Percentiles rank a stretch among this genome's conserved stretches.
Conservation (phyloP, 176 grass and related monocot species). For the Carex scoparia region DNA sequence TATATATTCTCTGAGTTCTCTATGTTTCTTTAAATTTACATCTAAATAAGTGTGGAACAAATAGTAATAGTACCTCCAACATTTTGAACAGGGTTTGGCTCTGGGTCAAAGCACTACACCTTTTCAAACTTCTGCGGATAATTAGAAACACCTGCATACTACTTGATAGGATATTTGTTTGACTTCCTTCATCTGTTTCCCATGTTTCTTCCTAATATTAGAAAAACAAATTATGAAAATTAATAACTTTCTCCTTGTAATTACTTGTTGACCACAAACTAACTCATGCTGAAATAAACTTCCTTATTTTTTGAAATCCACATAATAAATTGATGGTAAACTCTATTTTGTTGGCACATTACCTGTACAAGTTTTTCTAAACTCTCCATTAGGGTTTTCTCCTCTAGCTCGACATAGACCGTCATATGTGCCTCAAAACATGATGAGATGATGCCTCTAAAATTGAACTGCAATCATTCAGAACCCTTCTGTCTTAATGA, state of each 20-base stretch:
- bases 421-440: conserved; percentile 92
- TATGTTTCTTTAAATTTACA: conserved; percentile 12
- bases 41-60: neutral
- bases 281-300: neutral
- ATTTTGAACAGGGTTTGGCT: conserved; percentile 91
- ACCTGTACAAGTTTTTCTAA: conserved; percentile 99
- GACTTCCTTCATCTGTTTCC: conserved; percentile 98
- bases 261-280: neutral
- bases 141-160: conserved; percentile 99
- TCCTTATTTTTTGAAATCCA: neutral
- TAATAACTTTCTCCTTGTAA: conserved; percentile 1
- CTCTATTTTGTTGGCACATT: conserved; percentile 17
- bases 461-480: conserved; percentile 74
- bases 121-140: conserved; percentile 99
- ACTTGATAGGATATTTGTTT: conserved; percentile 96
- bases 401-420: conserved; percentile 96
- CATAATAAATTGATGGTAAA: neutral
- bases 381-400: conserved; percentile 89
- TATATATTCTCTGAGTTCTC: neutral
- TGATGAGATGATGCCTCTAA: conserved; percentile 97
- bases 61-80: conserved; percentile 50
- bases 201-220: conserved; percentile 88
- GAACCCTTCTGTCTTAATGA: neutral
- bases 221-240: neutral
- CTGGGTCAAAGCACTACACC: conserved; percentile 94